Conservation (phyloP, 2,329 filamentous ascomycete genomes). For the Zasmidium citrigriseum region DNA sequence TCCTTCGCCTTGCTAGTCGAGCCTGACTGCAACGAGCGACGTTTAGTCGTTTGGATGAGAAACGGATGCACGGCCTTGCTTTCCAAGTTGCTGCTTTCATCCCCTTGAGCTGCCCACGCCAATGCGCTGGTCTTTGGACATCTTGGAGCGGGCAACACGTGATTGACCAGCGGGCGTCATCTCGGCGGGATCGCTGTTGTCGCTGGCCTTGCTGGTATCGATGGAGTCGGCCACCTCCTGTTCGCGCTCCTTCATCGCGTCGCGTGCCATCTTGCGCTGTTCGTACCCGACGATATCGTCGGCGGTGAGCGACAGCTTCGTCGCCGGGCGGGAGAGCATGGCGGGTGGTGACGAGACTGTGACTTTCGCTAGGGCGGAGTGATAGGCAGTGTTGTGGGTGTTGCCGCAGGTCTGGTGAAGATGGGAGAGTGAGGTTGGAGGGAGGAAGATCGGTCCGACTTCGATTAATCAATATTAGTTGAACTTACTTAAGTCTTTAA, state of each 20-base stretch:
- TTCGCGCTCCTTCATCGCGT: conserved; percentile 26
- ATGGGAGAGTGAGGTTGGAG: not conserved
- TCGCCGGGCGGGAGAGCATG: conserved; percentile 39
- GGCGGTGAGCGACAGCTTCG: conserved; percentile 36
- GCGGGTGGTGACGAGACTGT: not conserved
- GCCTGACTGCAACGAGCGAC: too few species aligned
- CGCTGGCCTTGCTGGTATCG: conserved; percentile 24
- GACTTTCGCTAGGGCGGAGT: too few species aligned
- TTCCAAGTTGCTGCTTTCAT: conserved; percentile 10
- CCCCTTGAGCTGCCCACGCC: conserved; percentile 23
- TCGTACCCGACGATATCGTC: conserved; percentile 38
- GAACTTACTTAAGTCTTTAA: too few species aligned
- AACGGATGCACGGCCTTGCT: not conserved
- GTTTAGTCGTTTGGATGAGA: not conserved
- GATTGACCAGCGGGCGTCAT: conserved; percentile 27
- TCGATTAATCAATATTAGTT: not conserved
- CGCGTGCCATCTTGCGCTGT: conserved; percentile 31
- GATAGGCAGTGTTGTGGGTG: not conserved
- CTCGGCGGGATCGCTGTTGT: conserved; percentile 21
- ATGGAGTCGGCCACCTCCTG: conserved; percentile 16
- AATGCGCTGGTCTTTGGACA: conserved; percentile 32
- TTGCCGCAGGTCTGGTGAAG: not conserved
- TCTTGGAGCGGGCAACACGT: conserved; percentile 27
- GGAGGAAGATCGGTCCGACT: not conserved
- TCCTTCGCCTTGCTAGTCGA: not conserved